Conservation (phyloP, 495 filamentous ascomycete species). For the Pyrenula massariospora region DNA sequence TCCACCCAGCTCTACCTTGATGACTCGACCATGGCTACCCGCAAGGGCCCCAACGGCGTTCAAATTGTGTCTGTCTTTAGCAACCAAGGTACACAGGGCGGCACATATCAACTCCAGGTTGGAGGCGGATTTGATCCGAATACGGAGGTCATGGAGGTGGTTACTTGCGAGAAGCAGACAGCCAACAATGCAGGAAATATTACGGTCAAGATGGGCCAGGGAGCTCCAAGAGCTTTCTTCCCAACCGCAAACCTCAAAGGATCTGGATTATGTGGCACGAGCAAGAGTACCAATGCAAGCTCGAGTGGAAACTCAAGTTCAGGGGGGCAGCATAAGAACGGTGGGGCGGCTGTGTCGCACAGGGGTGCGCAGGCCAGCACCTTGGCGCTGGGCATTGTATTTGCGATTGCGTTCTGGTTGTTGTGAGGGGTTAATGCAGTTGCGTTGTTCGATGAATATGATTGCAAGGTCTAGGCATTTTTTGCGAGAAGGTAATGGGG, state of each 20-base stretch:
- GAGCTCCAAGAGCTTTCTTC: conserved; percentile 31
- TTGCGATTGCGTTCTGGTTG: not conserved
- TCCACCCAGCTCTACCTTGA: conserved; percentile 37
- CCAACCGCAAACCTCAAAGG: conserved; percentile 9
- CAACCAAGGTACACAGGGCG: conserved; percentile 36
- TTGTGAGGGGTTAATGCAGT: no score
- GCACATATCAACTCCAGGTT: conserved; percentile 29
- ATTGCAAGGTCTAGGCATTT: no score
- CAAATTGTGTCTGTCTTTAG: conserved; percentile 44
- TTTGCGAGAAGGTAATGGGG: no score
- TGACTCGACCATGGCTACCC: conserved; percentile 37
- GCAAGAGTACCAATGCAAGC: not conserved
- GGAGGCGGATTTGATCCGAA: conserved; percentile 18
- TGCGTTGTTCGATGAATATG: no score
- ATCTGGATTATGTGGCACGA: conserved; percentile 14
- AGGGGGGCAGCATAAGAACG: not conserved
- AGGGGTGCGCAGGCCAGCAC: not conserved
- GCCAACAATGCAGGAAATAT: conserved; percentile 21
- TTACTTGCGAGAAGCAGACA: conserved; percentile 22
- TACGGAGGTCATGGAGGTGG: conserved; percentile 32
- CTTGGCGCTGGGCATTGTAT: not conserved
- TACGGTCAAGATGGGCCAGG: conserved; percentile 23
- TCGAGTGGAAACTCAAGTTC: not conserved
- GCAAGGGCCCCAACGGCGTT: conserved; percentile 39
- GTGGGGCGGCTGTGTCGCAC: not conserved